phyloP scores from a whole-genome alignment of 306 rosid species.

The Trifolium subterraneum region DNA sequence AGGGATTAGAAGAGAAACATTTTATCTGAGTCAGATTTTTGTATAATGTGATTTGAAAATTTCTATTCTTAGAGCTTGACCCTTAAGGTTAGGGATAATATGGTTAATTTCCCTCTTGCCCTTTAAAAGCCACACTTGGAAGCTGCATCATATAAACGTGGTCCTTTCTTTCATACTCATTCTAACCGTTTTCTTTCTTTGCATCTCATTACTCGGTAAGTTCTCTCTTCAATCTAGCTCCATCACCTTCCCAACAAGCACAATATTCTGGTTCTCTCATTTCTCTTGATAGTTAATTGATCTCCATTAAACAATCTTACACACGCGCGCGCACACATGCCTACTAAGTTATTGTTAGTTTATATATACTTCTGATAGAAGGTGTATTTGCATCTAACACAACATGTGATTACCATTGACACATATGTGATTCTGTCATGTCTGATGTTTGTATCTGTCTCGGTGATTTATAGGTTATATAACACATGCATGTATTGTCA shows the following conservation, averaged over 20 bases:
- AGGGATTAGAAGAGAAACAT: neutral
- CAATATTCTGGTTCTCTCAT: neutral
- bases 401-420: neutral
- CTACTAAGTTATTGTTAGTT: too few species aligned
- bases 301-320: neutral
- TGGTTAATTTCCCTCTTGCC: neutral
- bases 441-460: neutral
- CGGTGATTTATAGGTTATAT: neutral
- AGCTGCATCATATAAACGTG: neutral
- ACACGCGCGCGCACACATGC: too few species aligned
- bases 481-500: neutral
- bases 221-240: neutral
- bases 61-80: conserved; percentile 41
- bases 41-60: conserved; percentile 17
- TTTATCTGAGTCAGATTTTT: conserved; percentile 2
- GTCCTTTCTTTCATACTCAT: neutral
- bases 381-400: neutral
- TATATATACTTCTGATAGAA: neutral
- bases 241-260: neutral
- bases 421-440: too few species aligned
- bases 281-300: neutral
- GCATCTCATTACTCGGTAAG: neutral
- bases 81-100: conserved; percentile 23
- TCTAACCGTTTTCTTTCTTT: neutral
- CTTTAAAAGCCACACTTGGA: neutral